These are phyloP conservation scores for Phyllostachys edulis DNA, from an alignment of 176 grass and related monocot species.

Conservation along the genomic window DNA sequence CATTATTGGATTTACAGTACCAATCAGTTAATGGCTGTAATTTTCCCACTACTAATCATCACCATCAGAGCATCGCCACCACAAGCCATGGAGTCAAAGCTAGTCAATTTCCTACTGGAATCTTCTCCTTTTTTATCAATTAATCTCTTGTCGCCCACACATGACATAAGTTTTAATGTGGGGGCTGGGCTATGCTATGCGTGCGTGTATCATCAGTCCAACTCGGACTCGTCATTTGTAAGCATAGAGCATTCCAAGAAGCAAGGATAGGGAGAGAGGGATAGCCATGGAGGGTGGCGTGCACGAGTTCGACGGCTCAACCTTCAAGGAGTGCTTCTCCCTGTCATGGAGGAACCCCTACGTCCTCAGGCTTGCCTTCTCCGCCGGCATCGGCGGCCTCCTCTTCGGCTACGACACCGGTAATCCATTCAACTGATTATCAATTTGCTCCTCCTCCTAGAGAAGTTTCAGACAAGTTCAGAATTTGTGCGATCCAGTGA, in stretches of 20 bases:
- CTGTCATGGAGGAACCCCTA: conserved; percentile 78
- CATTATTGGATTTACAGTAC: too few species aligned
- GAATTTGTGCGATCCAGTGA: not conserved
- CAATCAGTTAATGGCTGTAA: not conserved
- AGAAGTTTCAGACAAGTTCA: not conserved
- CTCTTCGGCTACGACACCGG: conserved; percentile 93
- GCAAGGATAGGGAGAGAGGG: not conserved
- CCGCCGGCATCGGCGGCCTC: conserved; percentile 82
- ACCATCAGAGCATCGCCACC: not conserved
- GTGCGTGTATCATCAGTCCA: not conserved
- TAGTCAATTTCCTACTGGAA: conserved; percentile 10
- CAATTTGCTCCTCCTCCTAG: not conserved
- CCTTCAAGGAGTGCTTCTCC: conserved; percentile 80
- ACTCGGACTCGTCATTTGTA: not conserved
- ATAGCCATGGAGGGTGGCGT: conserved; percentile 66
- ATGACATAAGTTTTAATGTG: not conserved
- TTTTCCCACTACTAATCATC: not conserved
- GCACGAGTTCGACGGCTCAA: conserved; percentile 54
- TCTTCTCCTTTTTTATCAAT: not conserved
- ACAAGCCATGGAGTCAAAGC: conserved; percentile 4
- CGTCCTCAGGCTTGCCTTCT: conserved; percentile 78
- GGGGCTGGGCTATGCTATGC: not conserved
- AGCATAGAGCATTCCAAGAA: conserved; percentile 27
- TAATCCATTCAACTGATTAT: not conserved
- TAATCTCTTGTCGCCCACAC: not conserved